Base-by-base conservation (phyloP, 176 grass and related monocot species). In the Cocos nucifera region DNA sequence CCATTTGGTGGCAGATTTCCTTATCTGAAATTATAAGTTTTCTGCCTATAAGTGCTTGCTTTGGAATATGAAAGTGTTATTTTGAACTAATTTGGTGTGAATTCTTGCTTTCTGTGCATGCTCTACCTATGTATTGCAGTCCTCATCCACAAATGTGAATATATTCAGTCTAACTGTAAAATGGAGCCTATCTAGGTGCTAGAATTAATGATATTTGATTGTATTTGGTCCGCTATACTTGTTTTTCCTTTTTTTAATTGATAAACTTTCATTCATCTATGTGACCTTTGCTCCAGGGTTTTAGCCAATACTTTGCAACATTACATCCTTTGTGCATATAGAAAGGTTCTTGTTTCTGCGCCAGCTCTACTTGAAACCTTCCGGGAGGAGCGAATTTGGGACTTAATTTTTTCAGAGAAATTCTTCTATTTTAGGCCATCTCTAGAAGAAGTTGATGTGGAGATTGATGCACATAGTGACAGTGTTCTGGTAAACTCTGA, bases 391-490 rank as follows among this genome's bases (percentile, higher is more conserved):
- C 83, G 87, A 63, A 80, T 97, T 59, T 97, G 92, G 92, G 84
- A 88, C 54, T 65, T 97, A 57, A 79, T 97, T 72, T 97, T 97
- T 67, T 97, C 92, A 6, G 87, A 91, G 61, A 97, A 85, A 69
- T 76, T 97, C 69, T 97, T 97, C 66, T 97, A 88, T 74, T 88
- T 97, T 72, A 87, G 83, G 10, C 62, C 72, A 61, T 64, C 65
- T 77, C 19, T 72, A 19, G 63, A 83, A 77, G 63, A 77, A 61
- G 25, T 61, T 53, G 65, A 61, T 61, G 73, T 61, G 63, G 63
- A 73, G 53, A 66, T 26, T 65, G 54, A 49, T 54, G 56, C 67
- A 57, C 49, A 62, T 50, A 56, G 51, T 27, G 44, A 73, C 74
- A 71, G 57, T 73, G 69, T 51, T 71, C 54, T 64, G 22, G 71